Evolutionary conservation across 441 rosid species (phyloP), one percentile per base, ranked within the genome.

Genomic region (Oxalis stricta): DNA sequence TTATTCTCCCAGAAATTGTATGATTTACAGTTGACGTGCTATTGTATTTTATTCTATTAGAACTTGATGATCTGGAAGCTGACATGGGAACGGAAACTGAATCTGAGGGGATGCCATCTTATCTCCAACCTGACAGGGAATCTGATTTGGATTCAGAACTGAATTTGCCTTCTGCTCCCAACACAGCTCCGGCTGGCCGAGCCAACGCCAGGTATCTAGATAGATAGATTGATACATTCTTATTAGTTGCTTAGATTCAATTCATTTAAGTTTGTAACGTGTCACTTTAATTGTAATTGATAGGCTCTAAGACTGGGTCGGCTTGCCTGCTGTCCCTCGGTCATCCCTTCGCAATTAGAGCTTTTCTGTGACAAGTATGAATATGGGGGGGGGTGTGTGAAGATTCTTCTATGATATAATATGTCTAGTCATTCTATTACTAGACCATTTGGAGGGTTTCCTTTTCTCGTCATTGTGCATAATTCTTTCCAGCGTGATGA

Each of bases 51-150:
- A 32, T 41, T 33, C 47, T 59, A 40, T 7, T 81, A 87, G 97
- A 92, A 77, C 99, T 92, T 48, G 97, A 86, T 59, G 99, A 86
- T 24, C 53, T 86, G 57, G 96, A 86, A 66, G 86, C 82, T 39
- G 99, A 84, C 60, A 77, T 76, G 99, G 94, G 92, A 61, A 54
- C 63, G 65, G 99, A 82, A 53, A 71, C 79, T 6, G 96, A 91
- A 67, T 65, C 73, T 20, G 78, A 72, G 35, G 95, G 82, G 21
- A 63, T 87, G 54, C 97, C 99, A 46, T 84, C 97, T 32, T 87
- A 92, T 68, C 82, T 92, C 55, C 97, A 84, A 68, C 85, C 96
- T 17, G 96, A 89, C 26, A 68, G 63, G 47, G 76, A 75, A 53
- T 58, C 71, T 11, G 80, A 80, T 60, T 44, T 67, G 42, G 86